Base-by-base conservation (phyloP, 2,329 filamentous ascomycete species). In the Penicillium griseofulvum region DNA sequence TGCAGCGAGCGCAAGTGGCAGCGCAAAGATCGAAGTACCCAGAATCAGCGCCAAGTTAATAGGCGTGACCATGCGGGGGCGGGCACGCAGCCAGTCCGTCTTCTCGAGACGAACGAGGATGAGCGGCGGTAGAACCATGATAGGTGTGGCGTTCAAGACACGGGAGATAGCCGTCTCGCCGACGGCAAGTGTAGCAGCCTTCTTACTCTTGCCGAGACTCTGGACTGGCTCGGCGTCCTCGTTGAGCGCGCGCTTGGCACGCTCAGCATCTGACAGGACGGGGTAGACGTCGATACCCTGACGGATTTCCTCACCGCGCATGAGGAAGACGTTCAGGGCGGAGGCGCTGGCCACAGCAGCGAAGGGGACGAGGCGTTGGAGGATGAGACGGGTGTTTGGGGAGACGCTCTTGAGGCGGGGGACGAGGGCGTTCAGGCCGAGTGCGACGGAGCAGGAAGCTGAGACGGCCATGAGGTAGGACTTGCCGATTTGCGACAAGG, bases 271-370 rank as follows among this genome's bases (percentile, higher is more conserved):
- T 2, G 87, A 87, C 11, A 92, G 82, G 7, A 91, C 87, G 1
- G 92, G 91, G 74, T 88, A 97, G 36, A 99, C 86, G 73, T 97
- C 90, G 68, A 99, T 99, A 49, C 94, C 94, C 58, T 84, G 85
- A 68, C 89, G 84, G 66, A 99, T 97, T 78, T 99, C 94, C 74
- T 97, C 93, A 60, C 91, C 88, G 56, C 94, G 90, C 94, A 99
- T 99, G 52, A 99, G 83, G 76, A 97, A 95, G 26, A 97, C 94
- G 75, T 99, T 99, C 59, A 99, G 81, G 1, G 87, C 91, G 68
- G 91, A 92, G 4, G 94, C 94, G 56, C 86, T 89, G 29, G 93
- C 93, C 11, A 99, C 94, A 12, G 94, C 94, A 0, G 93, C 94
- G 70, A 99, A 99, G 26, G 94, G 94, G 7, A 97, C 92, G 9